Evolutionary conservation across 2,329 filamentous ascomycete genomes (phyloP), one percentile per base, ranked within the genome.

Genomic region (Paraphoma sp.): DNA sequence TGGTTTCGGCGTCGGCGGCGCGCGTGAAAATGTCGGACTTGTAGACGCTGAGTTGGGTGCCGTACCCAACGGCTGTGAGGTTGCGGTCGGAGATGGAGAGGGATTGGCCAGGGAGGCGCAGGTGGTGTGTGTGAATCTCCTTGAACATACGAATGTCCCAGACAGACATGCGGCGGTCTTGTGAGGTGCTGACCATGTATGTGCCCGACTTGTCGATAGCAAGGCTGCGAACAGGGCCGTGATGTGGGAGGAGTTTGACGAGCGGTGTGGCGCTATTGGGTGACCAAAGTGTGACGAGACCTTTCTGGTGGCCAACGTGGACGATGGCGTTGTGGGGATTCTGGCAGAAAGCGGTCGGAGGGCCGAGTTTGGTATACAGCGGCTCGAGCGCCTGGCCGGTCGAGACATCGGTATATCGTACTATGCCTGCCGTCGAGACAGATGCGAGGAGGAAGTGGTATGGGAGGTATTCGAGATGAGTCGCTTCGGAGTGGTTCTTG

Each of bases 71-170:
- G 2, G 94, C 93, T 0, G 92, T 93, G 49, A 98, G 82, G 18
- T 91, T 91, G 10, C 89, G 88, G 75, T 99, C 95, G 51, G 92
- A 97, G 72, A 99, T 96, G 18, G 92, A 84, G 23, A 98, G 83
- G 0, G 91, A 91, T 1, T 91, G 88, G 5, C 91, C 93, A 0
- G 95, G 95, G 55, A 91, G 87, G 40, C 89, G 86, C 36, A 93
- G 91, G 62, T 89, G 92, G 80, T 98, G 98, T 65, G 85, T 92
- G 79, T 95, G 91, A 28, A 99, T 89, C 72, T 97, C 92, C 67
- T 90, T 92, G 81, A 96, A 95, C 85, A 92, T 96, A 43, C 94
- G 87, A 60, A 98, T 89, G 74, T 98, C 94, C 93, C 94, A 97
- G 11, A 97, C 88, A n/a, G 90, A 88, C 90, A 97, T 96, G 73